Evolutionary conservation across 202 grass and related monocot genomes (phyloP), one percentile per base, ranked within the genome.

Genomic region (Digitaria exilis): DNA sequence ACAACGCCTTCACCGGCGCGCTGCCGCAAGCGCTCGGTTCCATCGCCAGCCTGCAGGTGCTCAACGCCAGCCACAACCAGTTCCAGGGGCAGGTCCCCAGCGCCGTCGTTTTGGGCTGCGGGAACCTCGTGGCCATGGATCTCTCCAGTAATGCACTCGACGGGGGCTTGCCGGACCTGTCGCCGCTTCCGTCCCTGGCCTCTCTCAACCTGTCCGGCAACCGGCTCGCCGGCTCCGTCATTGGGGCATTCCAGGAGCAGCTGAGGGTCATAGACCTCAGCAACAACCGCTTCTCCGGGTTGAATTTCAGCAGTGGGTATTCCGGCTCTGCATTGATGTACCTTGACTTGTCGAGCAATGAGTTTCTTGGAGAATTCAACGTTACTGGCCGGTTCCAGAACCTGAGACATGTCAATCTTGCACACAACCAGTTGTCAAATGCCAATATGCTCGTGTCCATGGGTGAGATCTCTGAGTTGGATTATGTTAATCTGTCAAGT

Each of bases 401-500:
- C 44, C 61, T 99, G 25, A 94, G 71, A 69, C 91, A 96, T 88
- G 66, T 96, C 34, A 99, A 99, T 85, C 93, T 99, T 72, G 96
- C 91, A 83, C 87, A 84, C 60, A 99, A 99, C 73, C 81, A 73
- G 35, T 89, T 99, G 62, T 89, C 87, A 61, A 41, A 44, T 49
- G 75, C 71, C 51, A 87, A 80, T 72, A 75, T 87, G 29, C 80
- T 96, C 1, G 24, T 65, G 42, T 79, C 70, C 32, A 31, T 99
- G n/a, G 78, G 65, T 48, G 26, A 82, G 82, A 59, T 93, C 10
- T 82, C 81, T 77, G 75, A 78, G 21, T 76, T 99, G 75, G 92
- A 99, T 52, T 99, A 90, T 83, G 71, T 99, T 34, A 99, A 99
- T 82, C 75, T 99, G 81, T 99, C 96, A 16, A 96, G 84, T 85